These are phyloP conservation scores for Thuidium tamariscinum DNA, from an alignment of 225 moss, liverwort and hornwort genomes.

Conservation along the genomic window DNA sequence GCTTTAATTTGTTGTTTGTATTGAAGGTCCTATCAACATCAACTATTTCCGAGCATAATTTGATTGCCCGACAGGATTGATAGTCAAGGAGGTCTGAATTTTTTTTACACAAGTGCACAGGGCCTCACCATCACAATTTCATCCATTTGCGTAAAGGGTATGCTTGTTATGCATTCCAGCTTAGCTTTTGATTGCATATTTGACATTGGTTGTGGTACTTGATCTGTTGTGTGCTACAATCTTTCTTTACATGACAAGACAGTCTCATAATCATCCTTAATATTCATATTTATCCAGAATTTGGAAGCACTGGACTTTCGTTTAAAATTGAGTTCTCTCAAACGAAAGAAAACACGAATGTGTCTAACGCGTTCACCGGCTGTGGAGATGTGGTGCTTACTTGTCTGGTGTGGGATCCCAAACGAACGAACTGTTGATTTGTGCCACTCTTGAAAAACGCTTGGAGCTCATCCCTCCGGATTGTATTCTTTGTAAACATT, in stretches of 20 bases:
- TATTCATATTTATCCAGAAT: background rate
- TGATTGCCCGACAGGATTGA: background rate
- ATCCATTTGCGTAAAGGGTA: too few species aligned
- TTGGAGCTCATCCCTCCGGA: background rate
- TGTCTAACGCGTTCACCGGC: background rate
- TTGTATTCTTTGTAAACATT: slow-evolving; percentile 38
- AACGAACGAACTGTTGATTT: background rate
- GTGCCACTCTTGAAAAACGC: background rate
- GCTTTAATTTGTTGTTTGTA: background rate
- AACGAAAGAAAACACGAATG: background rate
- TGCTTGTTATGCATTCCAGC: too few species aligned
- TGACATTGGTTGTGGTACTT: too few species aligned
- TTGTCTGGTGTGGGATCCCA: background rate
- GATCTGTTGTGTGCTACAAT: too few species aligned
- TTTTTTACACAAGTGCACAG: background rate
- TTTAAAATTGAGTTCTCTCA: background rate
- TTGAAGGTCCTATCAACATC: too few species aligned
- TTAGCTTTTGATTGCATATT: too few species aligned
- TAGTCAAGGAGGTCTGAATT: background rate
- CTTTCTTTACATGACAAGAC: too few species aligned
- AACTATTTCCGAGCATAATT: background rate
- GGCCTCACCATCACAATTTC: background rate
- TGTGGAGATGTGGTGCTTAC: slow-evolving; percentile 40
- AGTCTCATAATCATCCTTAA: background rate
- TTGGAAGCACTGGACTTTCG: background rate